These are phyloP conservation scores for Anisogramma anomala DNA, from an alignment of 2,329 filamentous ascomycete species.

Conservation along the genomic window DNA sequence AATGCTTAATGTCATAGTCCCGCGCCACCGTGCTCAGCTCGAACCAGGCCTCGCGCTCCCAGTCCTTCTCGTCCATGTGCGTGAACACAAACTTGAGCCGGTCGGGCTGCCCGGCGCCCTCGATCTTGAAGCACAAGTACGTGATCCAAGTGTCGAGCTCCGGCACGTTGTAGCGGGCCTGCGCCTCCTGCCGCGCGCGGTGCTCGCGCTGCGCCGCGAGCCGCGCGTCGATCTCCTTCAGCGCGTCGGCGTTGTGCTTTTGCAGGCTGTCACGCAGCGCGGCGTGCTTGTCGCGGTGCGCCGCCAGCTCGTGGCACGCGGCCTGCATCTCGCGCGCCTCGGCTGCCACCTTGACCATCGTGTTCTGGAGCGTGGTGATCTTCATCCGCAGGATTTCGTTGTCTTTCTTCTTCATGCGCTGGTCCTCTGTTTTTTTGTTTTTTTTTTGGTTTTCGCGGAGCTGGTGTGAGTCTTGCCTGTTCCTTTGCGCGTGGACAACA, in stretches of 20 bases:
- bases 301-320: constrained; percentile 45
- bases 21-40: constrained; percentile 71
- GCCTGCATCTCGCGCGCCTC: constrained; percentile 66
- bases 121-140: constrained; percentile 78
- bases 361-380: constrained; percentile 58
- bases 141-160: constrained; percentile 95
- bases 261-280: constrained; percentile 44
- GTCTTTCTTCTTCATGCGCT: constrained; percentile 77
- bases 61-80: constrained; percentile 75
- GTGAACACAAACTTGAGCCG: constrained; percentile 82
- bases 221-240: constrained; percentile 56
- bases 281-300: constrained; percentile 50
- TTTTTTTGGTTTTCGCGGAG: no score
- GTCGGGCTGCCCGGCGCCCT: constrained; percentile 76
- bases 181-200: constrained; percentile 64
- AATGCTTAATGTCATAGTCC: constrained; percentile 76
- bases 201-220: constrained; percentile 62
- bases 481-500: no score
- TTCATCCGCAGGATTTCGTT: constrained; percentile 73
- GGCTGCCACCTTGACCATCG: constrained; percentile 62
- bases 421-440: constrained; percentile 85
- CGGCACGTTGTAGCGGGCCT: constrained; percentile 79
- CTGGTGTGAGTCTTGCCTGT: no score
- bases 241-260: constrained; percentile 53
- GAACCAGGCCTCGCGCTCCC: constrained; percentile 86